Evolutionary conservation across 2,329 filamentous ascomycete species (phyloP).

Genomic region (Magnaporthiopsis rhizophila): DNA sequence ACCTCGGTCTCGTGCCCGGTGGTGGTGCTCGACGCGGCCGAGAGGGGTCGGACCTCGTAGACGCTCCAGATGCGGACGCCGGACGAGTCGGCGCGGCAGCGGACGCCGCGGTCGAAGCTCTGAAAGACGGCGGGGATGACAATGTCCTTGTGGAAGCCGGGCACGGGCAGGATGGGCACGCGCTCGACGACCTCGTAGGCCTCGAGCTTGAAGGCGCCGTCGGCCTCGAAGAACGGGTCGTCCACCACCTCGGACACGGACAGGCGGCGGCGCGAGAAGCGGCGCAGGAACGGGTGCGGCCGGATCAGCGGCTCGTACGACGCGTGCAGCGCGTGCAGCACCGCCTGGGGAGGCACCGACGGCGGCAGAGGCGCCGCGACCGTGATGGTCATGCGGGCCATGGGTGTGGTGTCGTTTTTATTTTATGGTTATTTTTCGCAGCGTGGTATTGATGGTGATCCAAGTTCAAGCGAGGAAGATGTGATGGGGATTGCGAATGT

Average conservation of each 20-base stretch:
- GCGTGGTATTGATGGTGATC: background rate
- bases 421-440: background rate
- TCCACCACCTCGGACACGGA: conserved; percentile 24
- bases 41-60: conserved; percentile 22
- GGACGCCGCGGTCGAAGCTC: conserved; percentile 29
- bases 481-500: background rate
- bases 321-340: conserved; percentile 29
- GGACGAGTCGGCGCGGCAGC: conserved; percentile 33
- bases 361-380: conserved; percentile 34
- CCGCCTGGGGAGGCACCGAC: conserved; percentile 25
- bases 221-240: conserved; percentile 33
- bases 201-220: conserved; percentile 19
- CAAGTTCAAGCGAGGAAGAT: no score
- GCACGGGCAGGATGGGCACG: conserved; percentile 30
- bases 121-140: conserved; percentile 36
- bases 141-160: conserved; percentile 32
- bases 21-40: conserved; percentile 3
- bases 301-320: conserved; percentile 32
- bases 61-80: conserved; percentile 35
- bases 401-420: conserved; percentile 9
- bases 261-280: conserved; percentile 26
- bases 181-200: conserved; percentile 26
- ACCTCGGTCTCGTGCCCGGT: background rate
- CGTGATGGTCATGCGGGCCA: conserved; percentile 24
- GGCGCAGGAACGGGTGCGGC: conserved; percentile 29